phyloP scores from a whole-genome alignment of 805 yeast species.

The Yamadazyma sp. region DNA sequence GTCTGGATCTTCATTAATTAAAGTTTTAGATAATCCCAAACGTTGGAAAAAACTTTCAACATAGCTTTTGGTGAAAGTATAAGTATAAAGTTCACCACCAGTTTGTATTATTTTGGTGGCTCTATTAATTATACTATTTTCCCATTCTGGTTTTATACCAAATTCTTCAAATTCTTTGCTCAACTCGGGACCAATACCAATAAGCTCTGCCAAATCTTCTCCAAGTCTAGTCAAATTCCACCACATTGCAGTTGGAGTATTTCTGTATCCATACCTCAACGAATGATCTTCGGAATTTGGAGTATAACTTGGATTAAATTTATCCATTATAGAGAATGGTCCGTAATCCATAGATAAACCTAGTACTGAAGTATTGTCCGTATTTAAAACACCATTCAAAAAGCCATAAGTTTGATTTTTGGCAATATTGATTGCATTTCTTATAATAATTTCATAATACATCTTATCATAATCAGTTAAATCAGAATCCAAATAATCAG shows the following conservation, averaged over 20 bases:
- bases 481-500: slow-evolving; percentile 19
- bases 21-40: slow-evolving; percentile 56
- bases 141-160: slow-evolving; percentile 46
- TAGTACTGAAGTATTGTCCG: slow-evolving; percentile 88
- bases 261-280: slow-evolving; percentile 72
- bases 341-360: slow-evolving; percentile 93
- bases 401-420: slow-evolving; percentile 91
- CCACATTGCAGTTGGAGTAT: slow-evolving; percentile 85
- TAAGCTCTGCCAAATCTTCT: slow-evolving; percentile 74
- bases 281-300: slow-evolving; percentile 86
- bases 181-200: slow-evolving; percentile 68
- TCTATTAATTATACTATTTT: slow-evolving; percentile 50
- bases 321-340: slow-evolving; percentile 89
- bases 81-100: slow-evolving; percentile 65
- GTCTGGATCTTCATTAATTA: slow-evolving; percentile 33
- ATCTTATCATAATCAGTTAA: slow-evolving; percentile 65
- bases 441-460: slow-evolving; percentile 64
- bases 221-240: slow-evolving; percentile 88
- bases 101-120: slow-evolving; percentile 64
- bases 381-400: slow-evolving; percentile 88
- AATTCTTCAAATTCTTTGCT: slow-evolving; percentile 37
- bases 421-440: slow-evolving; percentile 78
- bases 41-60: slow-evolving; percentile 57
- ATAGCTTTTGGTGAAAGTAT: slow-evolving; percentile 57
- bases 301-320: slow-evolving; percentile 74